A percentile compares a stretch with the other conserved stretches of the same genome.
Evolutionary conservation across 2,329 filamentous ascomycete species (phyloP).

Genomic region (Xylariales sp.): DNA sequence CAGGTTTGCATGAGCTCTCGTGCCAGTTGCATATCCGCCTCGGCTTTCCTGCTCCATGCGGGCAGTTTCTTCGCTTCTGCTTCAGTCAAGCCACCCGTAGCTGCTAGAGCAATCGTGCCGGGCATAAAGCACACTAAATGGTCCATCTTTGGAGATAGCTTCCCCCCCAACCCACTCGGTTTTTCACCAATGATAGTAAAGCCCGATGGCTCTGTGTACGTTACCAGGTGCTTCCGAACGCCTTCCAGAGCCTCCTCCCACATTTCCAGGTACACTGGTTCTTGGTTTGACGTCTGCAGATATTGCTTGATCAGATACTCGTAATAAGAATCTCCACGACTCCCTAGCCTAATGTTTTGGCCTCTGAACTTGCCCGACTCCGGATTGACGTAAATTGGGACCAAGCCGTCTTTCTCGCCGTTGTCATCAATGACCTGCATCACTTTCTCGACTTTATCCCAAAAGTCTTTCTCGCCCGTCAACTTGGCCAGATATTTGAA

Average conservation of each 20-base stretch:
- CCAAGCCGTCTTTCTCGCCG: conserved; percentile 70
- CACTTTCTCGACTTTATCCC: conserved; percentile 86
- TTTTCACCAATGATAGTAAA: conserved; percentile 90
- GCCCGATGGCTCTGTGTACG: conserved; percentile 75
- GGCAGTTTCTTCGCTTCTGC: conserved; percentile 67
- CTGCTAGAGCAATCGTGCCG: conserved; percentile 86
- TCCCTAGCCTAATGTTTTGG: conserved; percentile 84
- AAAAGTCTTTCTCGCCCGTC: conserved; percentile 88
- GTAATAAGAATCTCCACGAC: conserved; percentile 95
- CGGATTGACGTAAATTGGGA: conserved; percentile 88
- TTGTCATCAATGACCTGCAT: conserved; percentile 90
- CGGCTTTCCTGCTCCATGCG: conserved; percentile 73
- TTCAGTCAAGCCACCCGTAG: conserved; percentile 74
- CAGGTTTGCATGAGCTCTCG: conserved; percentile 93
- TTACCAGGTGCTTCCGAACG: conserved; percentile 86
- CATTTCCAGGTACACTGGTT: conserved; percentile 83
- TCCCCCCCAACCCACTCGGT: conserved; percentile 63
- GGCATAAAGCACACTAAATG: conserved; percentile 97
- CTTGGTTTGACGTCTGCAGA: conserved; percentile 83
- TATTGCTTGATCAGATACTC: conserved; percentile 99
- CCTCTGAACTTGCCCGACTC: conserved; percentile 75
- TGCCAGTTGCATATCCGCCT: conserved; percentile 83
- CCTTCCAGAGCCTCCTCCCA: conserved; percentile 85
- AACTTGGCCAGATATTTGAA: conserved; percentile 96
- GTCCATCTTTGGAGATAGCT: conserved; percentile 88